Evolutionary conservation across 2,329 filamentous ascomycete genomes (phyloP).

Genomic region (Fusarium annulatum): DNA sequence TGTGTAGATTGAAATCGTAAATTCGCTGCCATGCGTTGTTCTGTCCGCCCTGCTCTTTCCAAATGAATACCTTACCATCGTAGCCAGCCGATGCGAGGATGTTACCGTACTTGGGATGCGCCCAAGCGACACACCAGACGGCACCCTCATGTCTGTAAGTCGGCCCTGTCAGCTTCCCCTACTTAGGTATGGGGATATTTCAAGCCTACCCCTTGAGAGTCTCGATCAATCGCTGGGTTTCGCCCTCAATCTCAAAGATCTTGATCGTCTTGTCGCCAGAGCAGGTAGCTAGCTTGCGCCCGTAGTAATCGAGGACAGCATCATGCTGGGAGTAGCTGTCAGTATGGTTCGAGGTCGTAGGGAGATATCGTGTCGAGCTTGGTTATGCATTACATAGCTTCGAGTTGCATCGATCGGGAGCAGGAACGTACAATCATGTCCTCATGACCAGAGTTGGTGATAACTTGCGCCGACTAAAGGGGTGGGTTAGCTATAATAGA

Average conservation of each 20-base stretch:
- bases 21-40: conserved; percentile 81
- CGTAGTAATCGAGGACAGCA: conserved; percentile 98
- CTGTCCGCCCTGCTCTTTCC: conserved; percentile 80
- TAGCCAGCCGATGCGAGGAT: conserved; percentile 96
- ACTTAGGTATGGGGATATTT: not conserved
- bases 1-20: conserved; percentile 93
- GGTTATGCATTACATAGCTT: conserved; percentile 5
- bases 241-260: conserved; percentile 97
- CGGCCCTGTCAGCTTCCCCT: conserved; percentile 26
- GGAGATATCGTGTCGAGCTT: conserved; percentile 6
- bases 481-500: conserved; percentile 44
- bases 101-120: conserved; percentile 97
- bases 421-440: conserved; percentile 93
- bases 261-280: conserved; percentile 99
- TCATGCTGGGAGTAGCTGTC: conserved; percentile 74
- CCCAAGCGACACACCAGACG: conserved; percentile 98
- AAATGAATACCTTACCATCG: conserved; percentile 98
- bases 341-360: conserved; percentile 27
- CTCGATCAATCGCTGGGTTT: conserved; percentile 88
- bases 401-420: conserved; percentile 10
- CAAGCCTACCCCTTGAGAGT: conserved; percentile 86
- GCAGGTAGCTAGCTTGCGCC: conserved; percentile 93
- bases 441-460: conserved; percentile 76
- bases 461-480: conserved; percentile 56
- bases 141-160: conserved; percentile 86